Evolutionary conservation across 768 basidiomycete species (phyloP), one percentile per base, ranked within the genome.

Genomic region (Boletus fagicola): DNA sequence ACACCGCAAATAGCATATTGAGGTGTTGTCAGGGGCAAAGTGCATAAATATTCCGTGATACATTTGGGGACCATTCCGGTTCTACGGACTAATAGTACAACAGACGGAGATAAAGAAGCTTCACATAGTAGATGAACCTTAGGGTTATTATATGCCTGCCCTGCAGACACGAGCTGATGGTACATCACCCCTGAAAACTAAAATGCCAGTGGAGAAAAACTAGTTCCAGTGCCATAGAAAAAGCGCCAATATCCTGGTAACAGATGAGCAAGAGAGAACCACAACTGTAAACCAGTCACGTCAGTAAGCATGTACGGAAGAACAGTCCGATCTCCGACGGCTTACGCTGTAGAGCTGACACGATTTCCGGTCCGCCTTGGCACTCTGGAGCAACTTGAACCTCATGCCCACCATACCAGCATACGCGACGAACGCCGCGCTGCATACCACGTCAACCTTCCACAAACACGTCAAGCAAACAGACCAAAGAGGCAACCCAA

Each of bases 271-370:
- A 71, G 50, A 40, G 70, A 71, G 54, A 71, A 72, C 70, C 70
- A 71, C n/a, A 71, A 20, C 69, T 71, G 48, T 36, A 38, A 38
- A 30, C 18, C 18, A 8, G 9, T n/a, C n/a, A n/a, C 15, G 35
- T 60, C 38, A 52, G 47, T 48, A 49, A 45, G 36, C 11, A 18
- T 11, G 24, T 22, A n/a, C 8, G 28, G 18, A 35, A 51, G 18
- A 35, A 57, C 15, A 18, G 11, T 43, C 49, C 15, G n/a, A 33
- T 40, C 8, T 39, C 6, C 18, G n/a, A n/a, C 4, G 26, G 31
- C 69, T 62, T 56, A 72, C 69, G 46, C 69, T 72, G 31, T 71
- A 71, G n/a, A 72, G 57, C 26, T 69, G 59, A 57, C 71, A 71
- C 8, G 71, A 71, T 39, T 59, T 55, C 38, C 56, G 59, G 39